A percentile compares a stretch with the other conserved stretches of the same genome.
Conservation (phyloP, 371 early-diverging fungal species). For the Mucor irregularis region DNA sequence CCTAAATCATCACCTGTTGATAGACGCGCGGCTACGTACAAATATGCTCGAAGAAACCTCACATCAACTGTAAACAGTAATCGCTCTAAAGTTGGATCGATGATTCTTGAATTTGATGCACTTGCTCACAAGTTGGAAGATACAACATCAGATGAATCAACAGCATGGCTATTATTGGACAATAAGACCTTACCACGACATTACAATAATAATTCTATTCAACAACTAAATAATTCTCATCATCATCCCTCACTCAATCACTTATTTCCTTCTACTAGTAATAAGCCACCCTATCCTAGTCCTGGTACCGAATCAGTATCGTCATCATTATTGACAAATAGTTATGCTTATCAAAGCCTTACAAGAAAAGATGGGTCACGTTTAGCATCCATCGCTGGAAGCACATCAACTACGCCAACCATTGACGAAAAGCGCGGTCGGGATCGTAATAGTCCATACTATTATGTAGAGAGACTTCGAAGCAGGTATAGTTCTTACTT, state of each 20-base stretch:
- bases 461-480: conserved; percentile 41
- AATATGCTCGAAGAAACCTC: conserved; percentile 27
- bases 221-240: background rate
- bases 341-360: conserved; percentile 29
- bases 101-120: conserved; percentile 52
- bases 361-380: conserved; percentile 38
- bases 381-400: conserved; percentile 12
- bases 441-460: conserved; percentile 42
- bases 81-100: conserved; percentile 46
- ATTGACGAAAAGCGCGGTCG: conserved; percentile 28
- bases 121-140: conserved; percentile 33
- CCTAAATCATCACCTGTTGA: background rate
- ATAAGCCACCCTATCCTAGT: background rate
- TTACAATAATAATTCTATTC: background rate
- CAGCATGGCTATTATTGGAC: conserved; percentile 42
- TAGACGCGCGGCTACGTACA: conserved; percentile 40
- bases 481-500: conserved; percentile 26
- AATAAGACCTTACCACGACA: conserved; percentile 26
- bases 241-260: conserved; percentile 14
- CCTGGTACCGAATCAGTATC: background rate
- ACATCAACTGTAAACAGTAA: conserved; percentile 10
- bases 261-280: conserved; percentile 8
- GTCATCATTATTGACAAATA: conserved; percentile 10
- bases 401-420: background rate
- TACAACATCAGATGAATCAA: conserved; percentile 24